Conservation (phyloP, 768 basidiomycete species). For the Tylopilus balloui region DNA sequence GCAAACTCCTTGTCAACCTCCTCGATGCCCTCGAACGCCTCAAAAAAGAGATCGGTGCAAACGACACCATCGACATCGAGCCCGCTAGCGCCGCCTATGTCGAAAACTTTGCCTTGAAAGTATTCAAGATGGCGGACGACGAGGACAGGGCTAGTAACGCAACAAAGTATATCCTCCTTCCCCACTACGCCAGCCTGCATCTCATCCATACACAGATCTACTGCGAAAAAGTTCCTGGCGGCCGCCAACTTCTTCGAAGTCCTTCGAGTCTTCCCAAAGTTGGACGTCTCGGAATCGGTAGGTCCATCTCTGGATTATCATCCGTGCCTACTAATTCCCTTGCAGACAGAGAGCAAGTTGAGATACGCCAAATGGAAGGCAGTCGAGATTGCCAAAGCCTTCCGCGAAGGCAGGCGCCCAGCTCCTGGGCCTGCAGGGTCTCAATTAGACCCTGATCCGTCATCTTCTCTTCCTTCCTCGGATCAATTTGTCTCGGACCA, state of each 20-base stretch:
- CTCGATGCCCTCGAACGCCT: constrained; percentile 75
- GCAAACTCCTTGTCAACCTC: constrained; percentile 66
- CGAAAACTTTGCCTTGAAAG: constrained; percentile 89
- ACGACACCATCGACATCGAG: constrained; percentile 82
- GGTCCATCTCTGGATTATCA: constrained; percentile 15
- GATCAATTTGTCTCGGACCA: constrained; percentile 14
- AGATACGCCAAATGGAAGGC: constrained; percentile 98
- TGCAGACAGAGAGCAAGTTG: constrained; percentile 79
- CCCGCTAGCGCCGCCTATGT: constrained; percentile 82
- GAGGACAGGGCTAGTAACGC: constrained; percentile 80
- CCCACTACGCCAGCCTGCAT: neutral
- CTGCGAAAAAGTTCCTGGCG: constrained; percentile 92
- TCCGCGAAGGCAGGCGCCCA: constrained; percentile 89
- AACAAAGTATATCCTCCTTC: constrained; percentile 52
- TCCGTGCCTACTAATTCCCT: constrained; percentile 1
- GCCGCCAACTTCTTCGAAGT: constrained; percentile 94
- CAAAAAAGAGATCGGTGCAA: constrained; percentile 68
- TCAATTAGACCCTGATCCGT: constrained; percentile 22
- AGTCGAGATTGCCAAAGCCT: constrained; percentile 88
- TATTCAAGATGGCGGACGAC: constrained; percentile 87
- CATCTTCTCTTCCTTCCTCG: constrained; percentile 8
- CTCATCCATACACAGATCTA: constrained; percentile 49
- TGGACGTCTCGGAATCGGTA: constrained; percentile 56
- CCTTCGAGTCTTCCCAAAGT: constrained; percentile 67
- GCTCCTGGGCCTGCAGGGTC: constrained; percentile 69